Evolutionary conservation across 257 asterid species (phyloP), one percentile per base, ranked within the genome.

Genomic region (Henckelia pumila): DNA sequence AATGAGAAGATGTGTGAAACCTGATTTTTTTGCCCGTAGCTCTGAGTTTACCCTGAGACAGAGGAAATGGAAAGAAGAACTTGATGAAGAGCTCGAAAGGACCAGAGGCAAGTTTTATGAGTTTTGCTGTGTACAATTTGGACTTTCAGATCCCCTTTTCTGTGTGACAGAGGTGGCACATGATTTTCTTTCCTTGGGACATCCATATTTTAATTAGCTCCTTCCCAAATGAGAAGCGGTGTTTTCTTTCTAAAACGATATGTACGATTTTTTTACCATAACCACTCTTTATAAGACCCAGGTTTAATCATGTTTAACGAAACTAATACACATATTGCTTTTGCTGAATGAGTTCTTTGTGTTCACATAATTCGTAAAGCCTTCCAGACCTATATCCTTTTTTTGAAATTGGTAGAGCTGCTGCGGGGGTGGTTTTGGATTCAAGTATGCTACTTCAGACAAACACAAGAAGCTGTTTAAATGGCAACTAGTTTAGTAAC

Each of bases 61-160:
- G 65, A 83, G 82, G 78, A 87, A 82, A 80, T 94, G 99, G 99
- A 89, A 94, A 80, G 96, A 87, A 84, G 99, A 94, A 82, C 99
- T 94, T 70, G 96, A 77, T 65, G 91, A 91, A 78, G 99, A 94
- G 81, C 89, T 94, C 21, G 92, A 87, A 69, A 83, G 93, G 73
- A 84, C 82, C 16, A 78, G 98, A 94, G 99, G 98, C 83, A 78
- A 83, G 87, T 81, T 71, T 37, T 62, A 28, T 63, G 8, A 70
- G 19, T 30, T 69, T 63, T 76, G 23, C 62, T 68, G 24, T 65
- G 23, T 21, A 52, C 67, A 35, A 21, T 33, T 35, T 59, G 59
- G 63, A 71, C 59, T 56, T 22, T 63, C 63, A 69, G 32, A 33
- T 71, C 37, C 14, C 52, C 28, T n/a, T 13, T 52, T 60, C 44